Conservation (phyloP, 139 green algal species). For the Medakamo hakoo region DNA sequence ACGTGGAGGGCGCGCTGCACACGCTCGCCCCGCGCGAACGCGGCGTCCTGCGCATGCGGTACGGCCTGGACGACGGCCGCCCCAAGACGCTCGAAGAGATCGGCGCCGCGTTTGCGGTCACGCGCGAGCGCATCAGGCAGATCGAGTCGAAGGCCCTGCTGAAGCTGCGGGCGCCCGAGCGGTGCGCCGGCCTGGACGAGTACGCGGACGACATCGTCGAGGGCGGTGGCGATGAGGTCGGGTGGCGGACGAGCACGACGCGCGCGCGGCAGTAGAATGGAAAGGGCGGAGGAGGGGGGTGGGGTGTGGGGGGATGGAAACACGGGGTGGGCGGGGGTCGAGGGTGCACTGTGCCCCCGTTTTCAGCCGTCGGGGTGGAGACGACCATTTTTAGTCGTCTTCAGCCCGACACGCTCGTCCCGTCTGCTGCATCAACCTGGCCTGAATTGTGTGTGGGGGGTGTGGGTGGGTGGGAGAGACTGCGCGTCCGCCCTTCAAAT, state of each 20-base stretch:
- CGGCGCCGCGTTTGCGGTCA: conserved; percentile 38
- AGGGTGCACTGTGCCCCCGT: too few species aligned
- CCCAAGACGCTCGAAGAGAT: conserved; percentile 78
- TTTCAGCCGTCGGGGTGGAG: too few species aligned
- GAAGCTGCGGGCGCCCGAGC: conserved; percentile 47
- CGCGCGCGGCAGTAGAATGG: background rate
- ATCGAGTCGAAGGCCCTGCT: conserved; percentile 84
- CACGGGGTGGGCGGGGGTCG: too few species aligned
- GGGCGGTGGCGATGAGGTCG: too few species aligned
- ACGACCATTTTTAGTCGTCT: too few species aligned
- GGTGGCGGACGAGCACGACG: too few species aligned
- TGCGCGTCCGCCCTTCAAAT: too few species aligned
- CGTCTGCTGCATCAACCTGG: too few species aligned
- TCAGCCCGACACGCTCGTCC: too few species aligned
- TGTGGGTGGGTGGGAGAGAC: too few species aligned
- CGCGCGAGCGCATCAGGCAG: conserved; percentile 94
- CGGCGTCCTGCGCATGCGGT: conserved; percentile 72
- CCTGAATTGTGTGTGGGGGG: too few species aligned
- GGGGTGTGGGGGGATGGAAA: background rate
- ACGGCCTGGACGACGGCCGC: conserved; percentile 58
- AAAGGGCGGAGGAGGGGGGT: background rate
- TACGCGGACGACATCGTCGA: background rate
- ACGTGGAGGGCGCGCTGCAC: conserved; percentile 58
- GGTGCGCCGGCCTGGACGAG: background rate
- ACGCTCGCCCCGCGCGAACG: conserved; percentile 61